Base-by-base conservation (phyloP, 352 stramenopile genomes). In the Globisporangium nodosum region DNA sequence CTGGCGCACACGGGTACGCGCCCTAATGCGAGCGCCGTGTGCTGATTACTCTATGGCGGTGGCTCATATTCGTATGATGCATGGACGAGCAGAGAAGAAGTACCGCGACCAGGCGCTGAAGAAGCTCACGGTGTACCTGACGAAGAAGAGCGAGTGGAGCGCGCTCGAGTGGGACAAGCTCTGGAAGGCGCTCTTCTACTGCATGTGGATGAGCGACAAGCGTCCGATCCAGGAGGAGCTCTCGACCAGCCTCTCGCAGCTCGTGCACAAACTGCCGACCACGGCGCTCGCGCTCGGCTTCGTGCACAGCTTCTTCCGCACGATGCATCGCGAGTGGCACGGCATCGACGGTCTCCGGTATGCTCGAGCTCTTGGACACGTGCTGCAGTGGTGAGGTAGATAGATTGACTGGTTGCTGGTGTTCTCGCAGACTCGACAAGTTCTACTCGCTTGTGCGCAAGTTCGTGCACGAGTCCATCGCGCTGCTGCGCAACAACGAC, bases 131-230 rank as follows among this genome's bases (percentile, higher is more conserved):
- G 59, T 81, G 45, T 94, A 88, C 65, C 61, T 94, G 56, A 73
- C 68, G 9, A 78, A 81, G 63, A 86, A 86, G 63, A 69, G 55
- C 40, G 63, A 78, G 58, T 94, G 85, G 85, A 81, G 62, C 30
- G 67, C 76, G 20, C 70, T 92, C 47, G 85, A 94, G 60, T 88
- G 79, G 78, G 85, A 94, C 72, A 94, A 94, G 70, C 80, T 94
- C 55, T 94, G 85, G 85, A 94, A 92, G 65, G 85, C 85, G 69
- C 77, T 94, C 8, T 94, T 92, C 63, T 94, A 94, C 69, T 94
- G 85, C 70, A 92, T 94, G 81, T 94, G 85, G 85, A 94, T 94
- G 85, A 92, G 81, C 65, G 85, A 94, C 78, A 94, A 94, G 68
- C 82, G 77, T 11, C 71, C 71, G 20, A 75, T 94, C 12, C 85